Base-by-base conservation (phyloP, 164 flowering plant species). In the Buxus sempervirens region DNA sequence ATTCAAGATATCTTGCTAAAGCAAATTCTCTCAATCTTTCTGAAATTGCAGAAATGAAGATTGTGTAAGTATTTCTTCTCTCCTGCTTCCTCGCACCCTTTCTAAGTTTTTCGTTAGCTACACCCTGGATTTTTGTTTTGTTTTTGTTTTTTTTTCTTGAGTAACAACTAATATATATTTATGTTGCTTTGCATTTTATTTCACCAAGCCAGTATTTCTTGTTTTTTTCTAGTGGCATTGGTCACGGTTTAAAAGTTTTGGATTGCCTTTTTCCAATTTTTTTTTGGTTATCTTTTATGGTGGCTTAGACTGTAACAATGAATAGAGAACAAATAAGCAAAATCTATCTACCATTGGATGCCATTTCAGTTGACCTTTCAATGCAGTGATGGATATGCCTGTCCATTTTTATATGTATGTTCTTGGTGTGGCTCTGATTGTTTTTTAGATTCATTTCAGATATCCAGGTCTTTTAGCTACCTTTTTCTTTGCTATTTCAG, bases 41-140 rank as follows among this genome's bases (percentile, higher is more conserved):
- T 58, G 99, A 96, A 82, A 91, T 96, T 83, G 92, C 98, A 58
- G 99, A 96, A 84, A 96, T 96, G 99, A 96, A 89, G 79, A 93
- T 96, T 77, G 92, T 96, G 99, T 96, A 85, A 84, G 98, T 54
- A 56, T 42, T 53, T 55, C n/a, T n/a, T n/a, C n/a, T n/a, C n/a
- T n/a, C n/a, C n/a, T n/a, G n/a, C n/a, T n/a, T n/a, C n/a, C n/a
- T n/a, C n/a, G n/a, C n/a, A n/a, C n/a, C n/a, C n/a, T n/a, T n/a
- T n/a, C n/a, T n/a, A n/a, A n/a, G n/a, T n/a, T n/a, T n/a, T n/a
- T n/a, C n/a, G n/a, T n/a, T n/a, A 27, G 64, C 48, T 65, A 16
- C 56, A 14, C 62, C 54, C 20, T 32, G 32, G 16, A 24, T 28
- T 23, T 7, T 64, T 32, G 68, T 20, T 54, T 42, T 67, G 16